These are phyloP conservation scores for Cystoderma amianthinum DNA, from an alignment of 768 basidiomycete species.

Conservation along the genomic window DNA sequence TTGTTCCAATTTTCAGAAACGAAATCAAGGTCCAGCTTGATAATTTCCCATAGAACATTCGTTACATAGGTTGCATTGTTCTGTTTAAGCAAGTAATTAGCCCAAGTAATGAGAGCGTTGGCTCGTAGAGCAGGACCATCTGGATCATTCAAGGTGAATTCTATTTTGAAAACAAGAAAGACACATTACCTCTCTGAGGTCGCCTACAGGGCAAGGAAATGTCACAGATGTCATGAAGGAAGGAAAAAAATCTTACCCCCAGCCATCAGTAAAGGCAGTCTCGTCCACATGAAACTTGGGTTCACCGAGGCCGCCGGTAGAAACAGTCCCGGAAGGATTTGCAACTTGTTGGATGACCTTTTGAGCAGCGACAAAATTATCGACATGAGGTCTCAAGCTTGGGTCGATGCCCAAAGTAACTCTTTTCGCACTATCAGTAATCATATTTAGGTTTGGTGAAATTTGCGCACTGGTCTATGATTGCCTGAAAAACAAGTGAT, in stretches of 20 bases:
- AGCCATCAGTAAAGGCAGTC: conserved; percentile 48
- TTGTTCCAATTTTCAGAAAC: conserved; percentile 64
- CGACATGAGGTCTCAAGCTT: conserved; percentile 39
- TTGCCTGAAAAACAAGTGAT: conserved; percentile 50
- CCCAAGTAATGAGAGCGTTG: conserved; percentile 60
- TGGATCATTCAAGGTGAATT: too few species aligned
- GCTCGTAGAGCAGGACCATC: conserved; percentile 73
- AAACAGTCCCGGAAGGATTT: conserved; percentile 60
- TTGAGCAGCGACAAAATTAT: conserved; percentile 48
- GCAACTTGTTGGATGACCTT: conserved; percentile 47
- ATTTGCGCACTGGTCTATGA: conserved; percentile 32
- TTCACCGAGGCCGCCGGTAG: conserved; percentile 64
- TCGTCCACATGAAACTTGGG: conserved; percentile 66
- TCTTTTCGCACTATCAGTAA: conserved; percentile 8
- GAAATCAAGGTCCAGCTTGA: conserved; percentile 72
- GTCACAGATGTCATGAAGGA: background rate
- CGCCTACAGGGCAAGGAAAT: conserved; percentile 19
- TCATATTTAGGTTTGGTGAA: background rate
- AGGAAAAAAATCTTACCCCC: conserved; percentile 25
- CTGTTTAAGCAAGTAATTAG: conserved; percentile 49
- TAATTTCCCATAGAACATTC: conserved; percentile 58
- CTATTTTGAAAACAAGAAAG: too few species aligned
- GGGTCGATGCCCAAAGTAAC: conserved; percentile 43
- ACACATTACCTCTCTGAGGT: conserved; percentile 55
- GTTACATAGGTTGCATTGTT: conserved; percentile 41